Evolutionary conservation across 2,329 filamentous ascomycete genomes (phyloP).

Genomic region (Cercospora zeae-maydis): DNA sequence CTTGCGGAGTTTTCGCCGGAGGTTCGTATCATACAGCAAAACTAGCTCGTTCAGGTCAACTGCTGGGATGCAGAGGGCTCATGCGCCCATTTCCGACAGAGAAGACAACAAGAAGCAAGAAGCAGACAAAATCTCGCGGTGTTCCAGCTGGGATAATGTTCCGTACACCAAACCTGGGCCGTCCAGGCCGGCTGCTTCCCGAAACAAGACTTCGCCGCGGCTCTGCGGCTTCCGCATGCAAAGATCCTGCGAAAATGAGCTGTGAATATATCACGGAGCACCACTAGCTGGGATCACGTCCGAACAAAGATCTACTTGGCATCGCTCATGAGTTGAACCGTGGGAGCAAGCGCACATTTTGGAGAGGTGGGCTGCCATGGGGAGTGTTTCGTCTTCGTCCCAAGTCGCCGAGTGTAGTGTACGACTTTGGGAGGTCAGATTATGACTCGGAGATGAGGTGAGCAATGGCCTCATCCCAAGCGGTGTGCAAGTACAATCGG

Average conservation of each 20-base stretch:
- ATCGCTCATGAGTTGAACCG: background rate
- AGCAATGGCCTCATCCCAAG: background rate
- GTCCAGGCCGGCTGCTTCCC: too few species aligned
- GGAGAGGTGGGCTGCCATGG: background rate
- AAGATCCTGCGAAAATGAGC: background rate
- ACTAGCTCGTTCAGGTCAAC: background rate
- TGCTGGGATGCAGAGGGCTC: too few species aligned
- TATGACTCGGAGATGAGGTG: background rate
- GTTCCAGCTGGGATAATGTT: too few species aligned
- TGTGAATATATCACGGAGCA: background rate
- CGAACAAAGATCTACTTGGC: background rate
- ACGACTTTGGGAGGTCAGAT: background rate
- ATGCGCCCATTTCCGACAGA: too few species aligned
- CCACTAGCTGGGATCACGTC: background rate
- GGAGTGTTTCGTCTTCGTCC: background rate
- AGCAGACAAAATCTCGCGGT: too few species aligned
- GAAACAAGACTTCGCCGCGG: too few species aligned
- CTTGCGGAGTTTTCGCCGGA: background rate
- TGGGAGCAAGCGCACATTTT: background rate
- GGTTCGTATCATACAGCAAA: background rate
- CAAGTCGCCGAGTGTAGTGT: background rate
- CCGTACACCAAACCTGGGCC: too few species aligned
- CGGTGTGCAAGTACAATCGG: background rate
- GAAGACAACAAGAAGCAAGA: too few species aligned
- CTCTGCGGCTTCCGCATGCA: too few species aligned